These are phyloP conservation scores for Gymnopilus junonius DNA, from an alignment of 768 basidiomycete genomes.

Conservation along the genomic window DNA sequence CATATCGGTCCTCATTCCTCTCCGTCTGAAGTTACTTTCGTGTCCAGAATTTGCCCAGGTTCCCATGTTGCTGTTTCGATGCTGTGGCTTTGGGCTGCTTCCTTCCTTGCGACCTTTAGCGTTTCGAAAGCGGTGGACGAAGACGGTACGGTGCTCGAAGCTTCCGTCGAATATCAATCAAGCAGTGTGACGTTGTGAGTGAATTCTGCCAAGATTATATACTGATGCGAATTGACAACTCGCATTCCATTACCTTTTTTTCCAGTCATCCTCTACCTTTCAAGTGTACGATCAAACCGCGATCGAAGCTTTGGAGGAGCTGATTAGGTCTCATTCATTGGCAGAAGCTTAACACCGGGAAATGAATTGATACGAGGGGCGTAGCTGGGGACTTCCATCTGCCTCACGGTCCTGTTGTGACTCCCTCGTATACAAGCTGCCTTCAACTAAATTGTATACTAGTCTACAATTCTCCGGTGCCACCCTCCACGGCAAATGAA, in stretches of 20 bases:
- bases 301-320: constrained; percentile 19
- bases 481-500: too few relatives aligned
- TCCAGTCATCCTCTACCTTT: constrained; percentile 29
- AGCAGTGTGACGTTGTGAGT: constrained; percentile 11
- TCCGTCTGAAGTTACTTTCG: background rate
- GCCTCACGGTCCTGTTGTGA: too few relatives aligned
- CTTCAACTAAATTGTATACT: too few relatives aligned
- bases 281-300: constrained; percentile 28
- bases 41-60: constrained; percentile 36
- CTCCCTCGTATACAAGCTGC: too few relatives aligned
- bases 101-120: background rate
- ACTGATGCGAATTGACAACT: background rate
- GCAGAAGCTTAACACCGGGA: background rate
- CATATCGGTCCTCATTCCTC: background rate
- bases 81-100: background rate
- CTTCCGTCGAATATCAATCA: constrained; percentile 13
- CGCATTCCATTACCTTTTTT: background rate
- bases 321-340: constrained; percentile 11
- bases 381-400: too few relatives aligned
- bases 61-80: constrained; percentile 23
- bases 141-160: constrained; percentile 12
- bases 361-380: too few relatives aligned
- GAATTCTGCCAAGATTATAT: background rate
- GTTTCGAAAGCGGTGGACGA: background rate
- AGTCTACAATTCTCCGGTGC: too few relatives aligned